Base-by-base conservation (phyloP, 768 basidiomycete species). In the Trametes maxima region DNA sequence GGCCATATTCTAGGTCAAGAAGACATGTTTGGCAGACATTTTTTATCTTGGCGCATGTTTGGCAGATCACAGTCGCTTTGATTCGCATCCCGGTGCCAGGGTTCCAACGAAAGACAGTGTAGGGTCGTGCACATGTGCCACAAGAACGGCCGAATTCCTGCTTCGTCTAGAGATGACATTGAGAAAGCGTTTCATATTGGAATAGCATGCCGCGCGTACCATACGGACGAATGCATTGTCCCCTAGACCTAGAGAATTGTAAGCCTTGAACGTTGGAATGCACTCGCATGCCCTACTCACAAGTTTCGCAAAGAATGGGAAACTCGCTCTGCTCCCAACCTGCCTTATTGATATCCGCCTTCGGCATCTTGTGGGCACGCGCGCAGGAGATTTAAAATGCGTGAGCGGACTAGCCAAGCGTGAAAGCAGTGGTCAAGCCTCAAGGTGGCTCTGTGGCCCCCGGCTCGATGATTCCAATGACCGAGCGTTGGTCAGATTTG, bases 41-140 rank as follows among this genome's bases (percentile, higher is more conserved):
- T 79, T 92, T 92, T 67, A 94, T 86, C 77, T 98, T 98, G 50
- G 95, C 92, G 68, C 96, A 98, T 3, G 95, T 96, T 74, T 96
- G 95, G 76, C 95, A 97, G 62, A 98, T 87, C 62, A 97, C 94
- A 12, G 97, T 99, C 60, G 94, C 91, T 81, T 98, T 98, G 85
- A 85, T 98, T 28, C 96, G 88, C 73, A 88, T 89, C 43, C 95
- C 96, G 3, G 87, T 78, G 46, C 97, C 97, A 2, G 97, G 95
- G 70, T 98, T 96, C 97, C 97, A 99, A 42, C 94, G 90, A 78
- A 99, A 99, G 67, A 98, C 90, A 49, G 93, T 96, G 77, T 95
- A 96, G 2, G 94, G 97, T 22, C 97, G 85, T 2, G 95, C 94
- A 72, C 97, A 99, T 54, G 96, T 96, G 65, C 98, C 98, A 76